Conservation (phyloP, 768 basidiomycete species). For the Cystofilobasidium ferigula region DNA sequence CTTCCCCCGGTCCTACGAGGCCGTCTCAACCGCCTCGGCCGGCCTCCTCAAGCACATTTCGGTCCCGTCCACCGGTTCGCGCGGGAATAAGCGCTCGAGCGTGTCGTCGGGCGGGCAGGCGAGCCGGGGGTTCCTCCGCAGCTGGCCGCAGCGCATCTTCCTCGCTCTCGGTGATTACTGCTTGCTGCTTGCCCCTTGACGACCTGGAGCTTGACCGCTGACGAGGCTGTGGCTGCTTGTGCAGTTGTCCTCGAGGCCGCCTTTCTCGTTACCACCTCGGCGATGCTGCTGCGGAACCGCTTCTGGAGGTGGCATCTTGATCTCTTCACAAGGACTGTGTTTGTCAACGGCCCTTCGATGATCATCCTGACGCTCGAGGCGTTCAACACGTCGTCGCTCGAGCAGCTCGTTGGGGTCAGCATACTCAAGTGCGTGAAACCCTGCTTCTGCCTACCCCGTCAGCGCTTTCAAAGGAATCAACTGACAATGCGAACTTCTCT, state of each 20-base stretch:
- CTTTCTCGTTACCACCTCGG: not conserved
- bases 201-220: too few relatives aligned
- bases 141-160: constrained; percentile 9
- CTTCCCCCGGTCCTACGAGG: not conserved
- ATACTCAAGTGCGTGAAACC: not conserved
- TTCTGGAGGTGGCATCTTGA: not conserved
- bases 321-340: not conserved
- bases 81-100: not conserved
- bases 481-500: not conserved
- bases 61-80: not conserved
- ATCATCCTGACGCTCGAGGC: constrained; percentile 6
- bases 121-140: not conserved
- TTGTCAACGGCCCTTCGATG: not conserved
- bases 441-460: not conserved
- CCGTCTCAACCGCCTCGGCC: not conserved
- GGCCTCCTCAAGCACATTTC: constrained; percentile 2
- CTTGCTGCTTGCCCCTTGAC: too few relatives aligned
- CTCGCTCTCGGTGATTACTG: not conserved
- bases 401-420: not conserved
- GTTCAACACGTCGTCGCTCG: not conserved
- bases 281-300: not conserved
- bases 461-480: too few relatives aligned
- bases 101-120: not conserved
- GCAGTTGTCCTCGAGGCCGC: constrained; percentile 4
- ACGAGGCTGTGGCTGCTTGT: not conserved